phyloP scores from a whole-genome alignment of 768 basidiomycete genomes.

The Russula ochroleuca region DNA sequence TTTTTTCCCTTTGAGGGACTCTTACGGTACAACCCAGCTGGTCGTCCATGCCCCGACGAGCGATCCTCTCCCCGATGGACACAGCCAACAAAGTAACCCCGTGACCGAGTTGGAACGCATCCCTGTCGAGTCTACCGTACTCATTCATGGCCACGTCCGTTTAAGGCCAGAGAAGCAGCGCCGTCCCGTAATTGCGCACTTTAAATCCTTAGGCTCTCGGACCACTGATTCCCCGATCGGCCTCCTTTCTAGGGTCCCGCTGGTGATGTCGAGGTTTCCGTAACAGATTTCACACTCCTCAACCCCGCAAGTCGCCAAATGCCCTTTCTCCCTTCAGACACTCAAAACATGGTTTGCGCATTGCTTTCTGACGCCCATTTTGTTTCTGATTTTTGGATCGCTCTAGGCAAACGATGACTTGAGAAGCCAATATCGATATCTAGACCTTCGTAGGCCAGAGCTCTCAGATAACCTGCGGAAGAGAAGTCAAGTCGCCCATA shows the following conservation, averaged over 20 bases:
- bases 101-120: slow-evolving; percentile 51
- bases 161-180: slow-evolving; percentile 57
- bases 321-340: slow-evolving; percentile 83
- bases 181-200: slow-evolving; percentile 43
- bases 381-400: neutral
- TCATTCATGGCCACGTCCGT: slow-evolving; percentile 69
- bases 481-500: slow-evolving; percentile 76
- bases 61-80: slow-evolving; percentile 17
- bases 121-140: slow-evolving; percentile 74
- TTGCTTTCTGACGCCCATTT: slow-evolving; percentile 1
- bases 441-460: slow-evolving; percentile 76
- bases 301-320: slow-evolving; percentile 69
- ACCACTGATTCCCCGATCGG: slow-evolving; percentile 15
- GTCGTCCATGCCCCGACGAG: slow-evolving; percentile 44
- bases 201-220: slow-evolving; percentile 6
- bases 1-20: slow-evolving; percentile 84
- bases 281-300: slow-evolving; percentile 64
- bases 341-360: slow-evolving; percentile 62
- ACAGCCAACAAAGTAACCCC: slow-evolving; percentile 28
- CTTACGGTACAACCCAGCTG: slow-evolving; percentile 74
- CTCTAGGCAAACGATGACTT: slow-evolving; percentile 79
- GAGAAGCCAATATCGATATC: slow-evolving; percentile 78
- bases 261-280: slow-evolving; percentile 77
- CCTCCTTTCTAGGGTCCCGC: slow-evolving; percentile 45
- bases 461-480: slow-evolving; percentile 77